Percentiles rank a stretch among this genome's conserved stretches.
Evolutionary conservation across 495 filamentous ascomycete species (phyloP).

Genomic region (Talaromyces wortmannii): DNA sequence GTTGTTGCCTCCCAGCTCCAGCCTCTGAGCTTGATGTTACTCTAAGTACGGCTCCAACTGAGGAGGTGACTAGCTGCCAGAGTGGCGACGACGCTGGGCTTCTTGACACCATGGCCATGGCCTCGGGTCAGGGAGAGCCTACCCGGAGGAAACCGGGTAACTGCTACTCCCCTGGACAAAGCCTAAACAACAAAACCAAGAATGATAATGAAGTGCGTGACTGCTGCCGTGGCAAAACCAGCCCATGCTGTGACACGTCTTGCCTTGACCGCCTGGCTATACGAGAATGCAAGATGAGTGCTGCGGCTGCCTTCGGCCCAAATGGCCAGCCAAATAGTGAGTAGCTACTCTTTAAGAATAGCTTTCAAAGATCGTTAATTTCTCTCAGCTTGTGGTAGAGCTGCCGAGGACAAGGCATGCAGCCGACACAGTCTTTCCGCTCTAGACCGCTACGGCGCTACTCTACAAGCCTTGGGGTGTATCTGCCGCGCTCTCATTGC

Average conservation of each 20-base stretch:
- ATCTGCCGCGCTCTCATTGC: conserved; percentile 47
- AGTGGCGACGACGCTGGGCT: too few relatives aligned
- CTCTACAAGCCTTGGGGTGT: conserved; percentile 42
- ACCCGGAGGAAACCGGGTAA: too few relatives aligned
- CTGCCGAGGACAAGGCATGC: conserved; percentile 16
- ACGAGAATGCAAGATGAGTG: conserved; percentile 21
- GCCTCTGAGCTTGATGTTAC: too few relatives aligned
- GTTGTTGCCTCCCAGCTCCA: too few relatives aligned
- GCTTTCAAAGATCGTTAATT: not conserved
- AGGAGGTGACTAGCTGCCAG: too few relatives aligned
- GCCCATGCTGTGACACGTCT: conserved; percentile 28
- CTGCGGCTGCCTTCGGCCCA: not conserved
- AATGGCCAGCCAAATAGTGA: conserved; percentile 2
- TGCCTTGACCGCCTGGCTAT: conserved; percentile 43
- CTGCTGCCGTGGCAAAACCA: conserved; percentile 30
- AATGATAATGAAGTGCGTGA: too few relatives aligned
- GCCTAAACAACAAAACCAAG: too few relatives aligned
- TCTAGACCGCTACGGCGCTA: conserved; percentile 27
- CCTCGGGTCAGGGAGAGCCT: too few relatives aligned
- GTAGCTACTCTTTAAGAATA: not conserved
- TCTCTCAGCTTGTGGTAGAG: conserved; percentile 2
- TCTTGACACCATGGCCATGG: too few relatives aligned
- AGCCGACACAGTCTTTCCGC: conserved; percentile 19
- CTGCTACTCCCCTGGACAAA: too few relatives aligned
- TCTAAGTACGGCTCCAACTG: too few relatives aligned